Evolutionary conservation across 257 asterid genomes (phyloP).

Genomic region (Solanum tarapatanum): DNA sequence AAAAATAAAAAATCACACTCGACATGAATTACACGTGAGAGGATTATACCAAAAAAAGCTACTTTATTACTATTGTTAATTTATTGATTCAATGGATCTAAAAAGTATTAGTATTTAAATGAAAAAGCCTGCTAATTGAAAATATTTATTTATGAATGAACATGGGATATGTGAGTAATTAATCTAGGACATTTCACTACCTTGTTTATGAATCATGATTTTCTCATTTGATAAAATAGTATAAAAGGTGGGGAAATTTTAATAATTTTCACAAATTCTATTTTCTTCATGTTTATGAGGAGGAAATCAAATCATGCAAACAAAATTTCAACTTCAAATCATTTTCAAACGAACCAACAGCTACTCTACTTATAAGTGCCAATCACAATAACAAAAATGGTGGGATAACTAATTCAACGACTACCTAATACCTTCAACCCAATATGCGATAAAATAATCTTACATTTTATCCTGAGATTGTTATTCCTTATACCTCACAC

Average conservation of each 20-base stretch:
- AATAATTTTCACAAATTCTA: neutral
- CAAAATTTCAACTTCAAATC: neutral
- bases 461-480: no score
- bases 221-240: neutral
- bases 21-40: neutral
- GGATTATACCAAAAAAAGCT: neutral
- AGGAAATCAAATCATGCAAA: neutral
- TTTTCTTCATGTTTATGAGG: neutral
- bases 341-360: neutral
- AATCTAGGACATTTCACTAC: neutral
- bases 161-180: neutral
- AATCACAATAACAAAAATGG: no score
- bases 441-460: no score
- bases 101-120: neutral
- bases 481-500: neutral
- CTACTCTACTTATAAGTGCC: neutral
- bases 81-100: neutral
- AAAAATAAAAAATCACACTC: neutral
- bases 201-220: no score
- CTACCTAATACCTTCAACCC: no score
- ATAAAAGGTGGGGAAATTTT: neutral
- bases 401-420: no score
- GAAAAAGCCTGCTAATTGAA: neutral
- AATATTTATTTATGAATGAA: neutral
- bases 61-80: neutral